These are phyloP conservation scores for Apiospora marii DNA, from an alignment of 2,329 filamentous ascomycete genomes.

Conservation along the genomic window DNA sequence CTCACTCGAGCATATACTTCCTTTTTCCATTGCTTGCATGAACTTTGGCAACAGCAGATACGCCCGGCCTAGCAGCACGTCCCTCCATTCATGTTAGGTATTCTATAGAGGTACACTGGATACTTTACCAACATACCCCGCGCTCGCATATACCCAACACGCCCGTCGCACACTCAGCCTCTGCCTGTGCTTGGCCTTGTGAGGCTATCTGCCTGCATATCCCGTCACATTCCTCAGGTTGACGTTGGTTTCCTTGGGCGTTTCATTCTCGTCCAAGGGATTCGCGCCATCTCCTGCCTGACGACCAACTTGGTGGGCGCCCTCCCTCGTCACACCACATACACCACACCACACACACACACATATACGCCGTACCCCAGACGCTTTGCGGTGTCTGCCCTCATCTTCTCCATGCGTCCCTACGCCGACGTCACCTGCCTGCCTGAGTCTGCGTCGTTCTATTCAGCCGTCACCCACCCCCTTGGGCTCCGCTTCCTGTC, in stretches of 20 bases:
- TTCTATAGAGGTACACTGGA: neutral
- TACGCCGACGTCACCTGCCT: conserved; percentile 76
- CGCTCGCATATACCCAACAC: conserved; percentile 17
- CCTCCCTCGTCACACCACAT: conserved; percentile 12
- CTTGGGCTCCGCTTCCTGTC: conserved; percentile 76
- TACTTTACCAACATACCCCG: conserved; percentile 9
- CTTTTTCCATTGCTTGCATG: conserved; percentile 2
- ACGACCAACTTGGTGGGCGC: neutral
- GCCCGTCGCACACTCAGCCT: conserved; percentile 11
- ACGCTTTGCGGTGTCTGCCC: conserved; percentile 22
- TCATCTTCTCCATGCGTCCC: conserved; percentile 49
- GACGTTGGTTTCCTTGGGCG: conserved; percentile 10
- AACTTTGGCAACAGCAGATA: neutral
- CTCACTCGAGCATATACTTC: neutral
- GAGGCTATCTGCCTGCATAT: conserved; percentile 30
- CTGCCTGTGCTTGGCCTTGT: conserved; percentile 31
- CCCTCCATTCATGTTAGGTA: neutral
- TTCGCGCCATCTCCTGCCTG: conserved; percentile 1
- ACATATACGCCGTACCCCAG: neutral
- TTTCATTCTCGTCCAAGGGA: conserved; percentile 6
- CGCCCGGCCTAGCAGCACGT: neutral
- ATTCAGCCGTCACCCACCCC: conserved; percentile 78
- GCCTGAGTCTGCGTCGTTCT: conserved; percentile 83
- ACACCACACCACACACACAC: neutral
- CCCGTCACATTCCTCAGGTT: conserved; percentile 19